These are phyloP conservation scores for Nitzschia putrida DNA, from an alignment of 108 stramenopile species.

Conservation along the genomic window DNA sequence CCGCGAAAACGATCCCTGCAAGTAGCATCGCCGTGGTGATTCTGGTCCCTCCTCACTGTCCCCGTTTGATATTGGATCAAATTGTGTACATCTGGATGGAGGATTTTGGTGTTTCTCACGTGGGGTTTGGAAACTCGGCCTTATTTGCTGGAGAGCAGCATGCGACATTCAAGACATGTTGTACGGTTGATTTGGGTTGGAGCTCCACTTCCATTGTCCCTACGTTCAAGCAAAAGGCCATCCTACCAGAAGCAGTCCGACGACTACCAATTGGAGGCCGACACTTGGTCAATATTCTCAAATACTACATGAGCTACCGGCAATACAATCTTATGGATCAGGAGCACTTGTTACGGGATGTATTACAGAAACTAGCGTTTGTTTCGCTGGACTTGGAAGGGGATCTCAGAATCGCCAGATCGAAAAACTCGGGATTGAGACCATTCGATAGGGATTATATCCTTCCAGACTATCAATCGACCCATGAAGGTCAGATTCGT, in stretches of 20 bases:
- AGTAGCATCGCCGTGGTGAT: conserved; percentile 42
- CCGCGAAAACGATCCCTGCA: conserved; percentile 27
- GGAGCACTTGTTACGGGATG: conserved; percentile 84
- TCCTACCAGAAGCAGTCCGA: conserved; percentile 52
- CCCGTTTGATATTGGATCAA: conserved; percentile 49
- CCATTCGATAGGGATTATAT: conserved; percentile 85
- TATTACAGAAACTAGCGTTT: conserved; percentile 61
- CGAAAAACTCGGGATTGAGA: conserved; percentile 52
- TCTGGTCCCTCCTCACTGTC: conserved; percentile 48
- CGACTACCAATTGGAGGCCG: conserved; percentile 91
- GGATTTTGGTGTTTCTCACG: conserved; percentile 55
- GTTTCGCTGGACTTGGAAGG: conserved; percentile 70
- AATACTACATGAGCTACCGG: conserved; percentile 89
- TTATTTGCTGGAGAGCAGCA: conserved; percentile 25
- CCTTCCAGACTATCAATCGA: conserved; percentile 87
- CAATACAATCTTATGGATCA: conserved; percentile 98
- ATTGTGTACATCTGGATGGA: conserved; percentile 54
- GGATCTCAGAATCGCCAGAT: conserved; percentile 67
- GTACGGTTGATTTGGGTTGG: conserved; percentile 91
- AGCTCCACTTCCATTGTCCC: conserved; percentile 87
- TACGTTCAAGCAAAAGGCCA: conserved; percentile 53
- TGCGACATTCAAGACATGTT: conserved; percentile 50
- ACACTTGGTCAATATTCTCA: conserved; percentile 88
- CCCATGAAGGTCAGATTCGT: conserved; percentile 60
- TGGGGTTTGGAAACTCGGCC: conserved; percentile 46